Percentiles rank a stretch among this genome's conserved stretches.
These are phyloP conservation scores for Aspergillus ruber DNA, from an alignment of 2,329 filamentous ascomycete genomes.

Conservation along the genomic window DNA sequence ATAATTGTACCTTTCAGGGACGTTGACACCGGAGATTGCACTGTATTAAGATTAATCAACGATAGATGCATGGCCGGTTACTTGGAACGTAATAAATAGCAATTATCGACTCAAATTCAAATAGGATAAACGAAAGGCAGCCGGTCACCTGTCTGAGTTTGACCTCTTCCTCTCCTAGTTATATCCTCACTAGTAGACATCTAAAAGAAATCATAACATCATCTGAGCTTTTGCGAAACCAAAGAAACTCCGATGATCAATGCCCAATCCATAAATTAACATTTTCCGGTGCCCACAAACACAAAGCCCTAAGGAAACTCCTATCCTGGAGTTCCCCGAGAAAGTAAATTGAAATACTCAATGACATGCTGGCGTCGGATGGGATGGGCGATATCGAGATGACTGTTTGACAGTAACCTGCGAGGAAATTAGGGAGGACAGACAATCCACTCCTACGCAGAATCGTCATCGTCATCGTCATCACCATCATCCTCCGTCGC, in stretches of 20 bases:
- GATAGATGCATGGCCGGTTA: too few species aligned
- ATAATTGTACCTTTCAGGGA: too few species aligned
- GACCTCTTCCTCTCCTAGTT: background rate
- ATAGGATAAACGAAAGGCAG: too few species aligned
- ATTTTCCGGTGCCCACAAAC: background rate
- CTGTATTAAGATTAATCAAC: too few species aligned
- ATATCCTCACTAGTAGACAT: background rate
- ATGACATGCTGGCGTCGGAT: background rate
- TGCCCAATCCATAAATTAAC: background rate
- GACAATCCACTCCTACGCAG: conserved; percentile 6
- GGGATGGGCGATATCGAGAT: background rate
- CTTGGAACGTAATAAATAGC: too few species aligned
- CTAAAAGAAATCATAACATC: conserved; percentile 2
- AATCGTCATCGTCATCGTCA: conserved; percentile 45
- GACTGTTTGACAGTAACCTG: conserved; percentile 7
- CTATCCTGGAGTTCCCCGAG: background rate
- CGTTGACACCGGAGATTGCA: too few species aligned
- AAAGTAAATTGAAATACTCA: background rate
- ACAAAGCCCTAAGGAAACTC: background rate
- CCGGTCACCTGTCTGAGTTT: background rate
- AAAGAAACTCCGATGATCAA: background rate
- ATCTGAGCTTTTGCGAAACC: background rate
- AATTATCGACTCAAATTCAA: too few species aligned
- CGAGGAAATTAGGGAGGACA: conserved; percentile 8
- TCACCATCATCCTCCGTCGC: conserved; percentile 50